Base-by-base conservation (phyloP, 257 asterid species). In the Orobanche coerulescens region DNA sequence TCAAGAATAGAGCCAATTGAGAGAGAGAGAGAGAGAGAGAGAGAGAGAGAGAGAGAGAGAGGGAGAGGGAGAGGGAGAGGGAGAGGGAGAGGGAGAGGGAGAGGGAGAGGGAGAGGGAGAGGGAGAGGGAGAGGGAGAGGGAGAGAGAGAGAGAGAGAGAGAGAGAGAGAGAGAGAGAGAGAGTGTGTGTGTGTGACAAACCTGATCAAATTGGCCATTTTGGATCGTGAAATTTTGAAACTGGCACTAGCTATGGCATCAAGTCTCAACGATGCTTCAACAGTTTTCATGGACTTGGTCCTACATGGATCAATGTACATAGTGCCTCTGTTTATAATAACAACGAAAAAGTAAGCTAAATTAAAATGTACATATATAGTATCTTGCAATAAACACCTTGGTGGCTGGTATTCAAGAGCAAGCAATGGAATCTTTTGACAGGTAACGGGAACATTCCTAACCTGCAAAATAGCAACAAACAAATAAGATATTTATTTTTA, bases 241-340 rank as follows among this genome's bases (percentile, higher is more conserved):
- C 98, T 97, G 1, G 98, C 97, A 81, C 97, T 86, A 58, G 94
- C 94, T 75, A 93, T 69, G 8, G 98, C 79, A 60, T 93, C 97
- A 33, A 89, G 89, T 71, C 98, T 81, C 40, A 83, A 76, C 26
- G 98, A 89, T 71, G 95, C 87, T 76, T 93, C 97, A 24, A 89
- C 82, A 2, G 95, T 62, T 75, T 81, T 86, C 44, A 82, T 69
- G 54, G 85, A 37, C 78, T 76, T 80, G 25, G 95, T 93, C 79
- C 97, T 92, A 68, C 18, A 44, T 62, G 28, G 71, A 67, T 58
- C 51, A 73, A 54, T 20, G 39, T 40, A 6, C 69, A 52, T 50
- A 55, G 44, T 10, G 16, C 59, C 68, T 51, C 63, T 19, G 43
- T 61, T 18, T 36, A 37, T 43, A 26, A 72, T 57, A 65, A n/a